phyloP scores from a whole-genome alignment of 1,139 yeast species.

The Candida sojae region DNA sequence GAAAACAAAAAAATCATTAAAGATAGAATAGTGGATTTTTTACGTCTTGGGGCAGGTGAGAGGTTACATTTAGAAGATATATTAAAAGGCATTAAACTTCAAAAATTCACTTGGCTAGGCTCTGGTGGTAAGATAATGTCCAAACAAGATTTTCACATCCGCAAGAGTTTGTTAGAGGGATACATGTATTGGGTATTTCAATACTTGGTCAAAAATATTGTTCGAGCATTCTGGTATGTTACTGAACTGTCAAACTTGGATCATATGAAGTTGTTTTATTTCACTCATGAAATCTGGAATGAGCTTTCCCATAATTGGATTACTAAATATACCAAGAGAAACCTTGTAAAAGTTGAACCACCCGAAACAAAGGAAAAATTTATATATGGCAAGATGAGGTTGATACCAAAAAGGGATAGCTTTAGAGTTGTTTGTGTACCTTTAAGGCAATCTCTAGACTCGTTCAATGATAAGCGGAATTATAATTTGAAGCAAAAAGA shows the following conservation, averaged over 20 bases:
- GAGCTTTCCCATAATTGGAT: slow-evolving; percentile 43
- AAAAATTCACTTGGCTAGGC: slow-evolving; percentile 52
- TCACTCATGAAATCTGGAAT: slow-evolving; percentile 64
- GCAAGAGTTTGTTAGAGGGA: slow-evolving; percentile 31
- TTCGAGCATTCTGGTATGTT: slow-evolving; percentile 65
- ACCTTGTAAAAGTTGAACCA: slow-evolving; percentile 19
- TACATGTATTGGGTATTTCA: slow-evolving; percentile 64
- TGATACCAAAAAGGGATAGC: slow-evolving; percentile 58
- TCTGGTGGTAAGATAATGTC: slow-evolving; percentile 24
- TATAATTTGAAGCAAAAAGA: slow-evolving; percentile 12
- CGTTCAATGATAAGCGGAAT: slow-evolving; percentile 4
- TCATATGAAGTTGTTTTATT: slow-evolving; percentile 36
- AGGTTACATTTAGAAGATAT: slow-evolving; percentile 25
- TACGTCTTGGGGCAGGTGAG: slow-evolving; percentile 40
- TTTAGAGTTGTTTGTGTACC: slow-evolving; percentile 67
- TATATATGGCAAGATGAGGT: slow-evolving; percentile 37
- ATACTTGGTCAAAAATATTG: slow-evolving; percentile 45
- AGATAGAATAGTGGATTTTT: slow-evolving; percentile 33
- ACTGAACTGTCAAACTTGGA: slow-evolving; percentile 52
- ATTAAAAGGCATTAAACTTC: slow-evolving; percentile 31
- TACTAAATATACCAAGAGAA: slow-evolving; percentile 33
- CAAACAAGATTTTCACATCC: slow-evolving; percentile 34
- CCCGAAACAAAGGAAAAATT: slow-evolving; percentile 16
- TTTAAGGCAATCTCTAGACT: slow-evolving; percentile 21
- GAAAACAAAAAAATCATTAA: slow-evolving; percentile 48